Base-by-base conservation (phyloP, 2,329 filamentous ascomycete species). In the Trichoderma sp. region DNA sequence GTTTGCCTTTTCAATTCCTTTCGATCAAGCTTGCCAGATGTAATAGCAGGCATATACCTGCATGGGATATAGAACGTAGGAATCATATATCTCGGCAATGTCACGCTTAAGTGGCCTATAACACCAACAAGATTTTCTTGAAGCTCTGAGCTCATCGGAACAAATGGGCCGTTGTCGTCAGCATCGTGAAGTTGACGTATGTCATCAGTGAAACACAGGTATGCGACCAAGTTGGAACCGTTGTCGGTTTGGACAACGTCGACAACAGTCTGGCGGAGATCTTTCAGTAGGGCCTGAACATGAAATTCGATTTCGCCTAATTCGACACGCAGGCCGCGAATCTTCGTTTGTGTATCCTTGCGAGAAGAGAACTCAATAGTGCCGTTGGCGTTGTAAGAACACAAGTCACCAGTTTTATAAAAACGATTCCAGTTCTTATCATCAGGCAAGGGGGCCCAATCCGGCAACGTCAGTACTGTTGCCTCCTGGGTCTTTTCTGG, bases 31-130 rank as follows among this genome's bases (percentile, higher is more conserved):
- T 74, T 74, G 5, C 49, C 52, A 3, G 72, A 72, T 19, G 71
- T 70, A 13, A 68, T 70, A 29, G 49, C 43, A 4, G 72, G 72
- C 70, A 74, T 72, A 37, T 71, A 72, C 2, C 13, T 24, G 56
- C 72, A 73, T 0, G 68, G 72, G 19, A 74, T 71, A 57, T 70
- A 74, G 47, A 70, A 61, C 2, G 72, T 69, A 4, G 72, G 72
- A 29, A 74, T 58, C 72, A 74, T 74, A 24, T 74, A 74, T 8
- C 49, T 43, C 14, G 72, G 72, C 7, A 74, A 53, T 1, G 40
- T n/a, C n/a, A 69, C 53, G 6, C 35, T 64, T 0, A 72, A 55
- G 27, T 69, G 16, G 7, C 70, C 68, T 11, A 68, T 19, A 2
- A 68, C 65, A 8, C 74, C 77, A 6, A 68, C 49, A 2, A 69